phyloP scores from a whole-genome alignment of 768 basidiomycete species.

The Russula ochroleuca region DNA sequence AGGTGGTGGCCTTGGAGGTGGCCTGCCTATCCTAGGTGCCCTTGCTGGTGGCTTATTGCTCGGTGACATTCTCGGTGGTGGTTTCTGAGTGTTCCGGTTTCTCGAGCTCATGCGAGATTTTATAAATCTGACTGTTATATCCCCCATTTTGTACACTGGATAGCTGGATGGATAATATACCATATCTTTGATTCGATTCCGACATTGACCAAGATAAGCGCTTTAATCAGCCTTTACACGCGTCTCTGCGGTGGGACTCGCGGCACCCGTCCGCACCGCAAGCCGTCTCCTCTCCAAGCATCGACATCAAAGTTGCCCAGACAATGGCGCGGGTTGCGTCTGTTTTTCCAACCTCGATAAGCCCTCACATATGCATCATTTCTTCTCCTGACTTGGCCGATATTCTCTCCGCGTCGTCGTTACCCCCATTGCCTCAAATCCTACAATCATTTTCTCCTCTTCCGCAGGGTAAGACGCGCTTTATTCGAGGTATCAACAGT shows the following conservation, averaged over 20 bases:
- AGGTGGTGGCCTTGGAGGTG: constrained; percentile 20
- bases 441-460: constrained; percentile 83
- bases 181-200: background rate
- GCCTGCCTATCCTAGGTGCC: constrained; percentile 35
- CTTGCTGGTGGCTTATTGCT: constrained; percentile 37
- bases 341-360: constrained; percentile 64
- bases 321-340: constrained; percentile 41
- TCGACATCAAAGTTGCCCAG: background rate
- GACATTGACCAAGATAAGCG: background rate
- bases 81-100: background rate
- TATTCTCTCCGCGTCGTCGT: constrained; percentile 51
- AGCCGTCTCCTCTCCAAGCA: background rate
- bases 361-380: constrained; percentile 75
- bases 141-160: background rate
- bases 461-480: constrained; percentile 54
- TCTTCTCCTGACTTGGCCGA: constrained; percentile 66
- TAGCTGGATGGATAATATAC: background rate
- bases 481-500: constrained; percentile 12
- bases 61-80: constrained; percentile 8
- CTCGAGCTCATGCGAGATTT: background rate
- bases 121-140: constrained; percentile 1
- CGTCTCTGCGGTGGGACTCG: background rate
- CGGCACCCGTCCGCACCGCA: background rate
- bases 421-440: constrained; percentile 69
- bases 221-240: background rate